phyloP scores from a whole-genome alignment of 176 grass and related monocot species.

The Aegilops bicornis region DNA sequence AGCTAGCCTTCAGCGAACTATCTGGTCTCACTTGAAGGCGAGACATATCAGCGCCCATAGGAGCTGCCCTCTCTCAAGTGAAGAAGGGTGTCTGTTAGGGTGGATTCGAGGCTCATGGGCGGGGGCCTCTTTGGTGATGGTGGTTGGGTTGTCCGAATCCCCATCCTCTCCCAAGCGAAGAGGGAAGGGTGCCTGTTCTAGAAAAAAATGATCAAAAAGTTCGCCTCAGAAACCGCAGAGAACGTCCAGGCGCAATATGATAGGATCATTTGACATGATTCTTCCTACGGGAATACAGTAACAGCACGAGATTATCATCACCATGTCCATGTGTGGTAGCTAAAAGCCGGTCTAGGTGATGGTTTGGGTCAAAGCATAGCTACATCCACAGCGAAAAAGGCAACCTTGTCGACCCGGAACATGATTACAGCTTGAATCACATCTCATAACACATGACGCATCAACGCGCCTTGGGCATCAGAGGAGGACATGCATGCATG shows the following conservation, averaged over 20 bases:
- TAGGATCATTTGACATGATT: slow-evolving; percentile 8
- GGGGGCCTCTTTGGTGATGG: background rate
- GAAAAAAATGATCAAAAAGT: too few species aligned
- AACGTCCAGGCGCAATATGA: background rate
- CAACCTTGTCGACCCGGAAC: slow-evolving; percentile 5
- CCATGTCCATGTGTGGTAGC: background rate
- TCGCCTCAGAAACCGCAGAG: background rate
- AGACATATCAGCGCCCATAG: too few species aligned
- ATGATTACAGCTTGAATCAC: background rate
- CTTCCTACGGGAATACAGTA: background rate
- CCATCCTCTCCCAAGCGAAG: background rate
- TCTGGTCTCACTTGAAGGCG: too few species aligned
- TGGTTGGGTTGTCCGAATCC: background rate
- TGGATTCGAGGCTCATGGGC: slow-evolving; percentile 7
- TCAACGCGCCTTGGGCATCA: background rate
- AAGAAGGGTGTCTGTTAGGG: too few species aligned
- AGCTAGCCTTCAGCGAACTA: too few species aligned
- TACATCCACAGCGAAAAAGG: background rate
- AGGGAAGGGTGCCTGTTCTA: too few species aligned
- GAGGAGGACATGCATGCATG: background rate
- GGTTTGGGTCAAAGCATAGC: slow-evolving; percentile 16
- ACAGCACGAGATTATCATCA: background rate
- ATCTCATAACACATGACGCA: background rate
- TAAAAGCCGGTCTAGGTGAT: background rate
- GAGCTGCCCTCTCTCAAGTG: too few species aligned